These are phyloP conservation scores for Fusarium sp. DNA, from an alignment of 2,329 filamentous ascomycete genomes.

Conservation along the genomic window DNA sequence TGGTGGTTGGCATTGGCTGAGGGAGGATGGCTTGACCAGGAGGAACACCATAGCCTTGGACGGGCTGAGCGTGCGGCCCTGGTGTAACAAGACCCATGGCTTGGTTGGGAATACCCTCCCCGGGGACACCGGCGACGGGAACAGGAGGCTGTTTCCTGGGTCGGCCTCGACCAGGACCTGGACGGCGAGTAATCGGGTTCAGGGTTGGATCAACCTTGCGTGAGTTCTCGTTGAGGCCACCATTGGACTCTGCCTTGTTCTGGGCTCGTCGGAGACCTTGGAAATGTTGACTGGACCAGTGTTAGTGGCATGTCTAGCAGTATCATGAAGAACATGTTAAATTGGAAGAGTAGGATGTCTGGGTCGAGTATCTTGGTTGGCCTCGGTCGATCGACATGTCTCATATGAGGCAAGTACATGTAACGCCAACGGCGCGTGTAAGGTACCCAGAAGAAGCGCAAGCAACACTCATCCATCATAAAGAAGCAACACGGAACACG, in stretches of 20 bases:
- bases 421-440: conserved; percentile 19
- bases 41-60: not conserved
- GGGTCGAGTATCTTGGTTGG: not conserved
- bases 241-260: conserved; percentile 62
- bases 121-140: conserved; percentile 16
- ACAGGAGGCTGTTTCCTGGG: conserved; percentile 59
- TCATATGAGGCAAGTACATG: conserved; percentile 7
- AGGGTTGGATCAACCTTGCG: conserved; percentile 61
- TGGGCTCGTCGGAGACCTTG: conserved; percentile 68
- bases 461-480: conserved; percentile 12
- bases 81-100: conserved; percentile 9
- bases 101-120: conserved; percentile 20
- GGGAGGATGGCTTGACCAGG: conserved; percentile 8
- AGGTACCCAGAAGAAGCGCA: not conserved
- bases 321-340: not conserved
- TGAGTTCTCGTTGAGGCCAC: conserved; percentile 49
- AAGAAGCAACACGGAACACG: not conserved
- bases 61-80: conserved; percentile 9
- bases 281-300: conserved; percentile 65
- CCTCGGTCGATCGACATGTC: not conserved
- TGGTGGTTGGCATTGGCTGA: conserved; percentile 9
- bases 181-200: conserved; percentile 71
- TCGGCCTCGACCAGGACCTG: conserved; percentile 68
- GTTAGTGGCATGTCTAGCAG: conserved; percentile 23
- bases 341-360: not conserved